A percentile compares a stretch with the other conserved stretches of the same genome.
Conservation (phyloP, 495 filamentous ascomycete species). For the Aspergillus panamensis region DNA sequence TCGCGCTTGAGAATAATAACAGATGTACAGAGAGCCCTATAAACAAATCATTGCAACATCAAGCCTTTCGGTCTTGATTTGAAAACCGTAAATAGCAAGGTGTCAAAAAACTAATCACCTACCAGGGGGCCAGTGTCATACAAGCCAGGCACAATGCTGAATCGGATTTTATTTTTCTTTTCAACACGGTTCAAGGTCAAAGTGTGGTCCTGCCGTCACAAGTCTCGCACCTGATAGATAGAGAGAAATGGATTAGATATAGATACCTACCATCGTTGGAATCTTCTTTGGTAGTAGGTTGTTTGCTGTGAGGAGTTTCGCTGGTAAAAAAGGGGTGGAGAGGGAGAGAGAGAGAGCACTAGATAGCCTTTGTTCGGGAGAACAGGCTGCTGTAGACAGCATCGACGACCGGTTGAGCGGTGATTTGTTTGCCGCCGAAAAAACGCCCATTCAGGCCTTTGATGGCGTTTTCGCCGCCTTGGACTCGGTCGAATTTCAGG, state of each 20-base stretch:
- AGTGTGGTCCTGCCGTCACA: slow-evolving; percentile 23
- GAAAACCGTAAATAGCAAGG: slow-evolving; percentile 25
- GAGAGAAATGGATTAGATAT: slow-evolving; percentile 24
- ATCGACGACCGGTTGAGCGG: slow-evolving; percentile 92
- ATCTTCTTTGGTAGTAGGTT: slow-evolving; percentile 22
- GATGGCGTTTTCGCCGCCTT: slow-evolving; percentile 94
- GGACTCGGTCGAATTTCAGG: slow-evolving; percentile 92
- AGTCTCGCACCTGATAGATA: slow-evolving; percentile 24
- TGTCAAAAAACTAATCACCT: slow-evolving; percentile 36
- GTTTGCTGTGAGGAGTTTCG: neutral
- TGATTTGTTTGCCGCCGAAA: slow-evolving; percentile 87
- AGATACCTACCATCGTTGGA: slow-evolving; percentile 26
- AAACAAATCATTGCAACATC: slow-evolving; percentile 30
- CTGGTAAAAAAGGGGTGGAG: neutral
- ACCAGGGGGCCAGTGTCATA: slow-evolving; percentile 42
- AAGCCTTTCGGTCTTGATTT: slow-evolving; percentile 21
- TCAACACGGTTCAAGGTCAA: slow-evolving; percentile 11
- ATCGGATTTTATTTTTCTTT: slow-evolving; percentile 5
- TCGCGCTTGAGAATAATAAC: slow-evolving; percentile 16
- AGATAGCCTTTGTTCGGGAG: slow-evolving; percentile 73
- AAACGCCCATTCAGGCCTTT: slow-evolving; percentile 95
- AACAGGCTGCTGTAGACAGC: slow-evolving; percentile 98
- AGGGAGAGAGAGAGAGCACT: slow-evolving; percentile 24
- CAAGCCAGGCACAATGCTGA: slow-evolving; percentile 27
- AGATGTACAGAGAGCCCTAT: slow-evolving; percentile 28